Evolutionary conservation across 2,329 filamentous ascomycete species (phyloP).

Genomic region (Ophiostoma quercus): DNA sequence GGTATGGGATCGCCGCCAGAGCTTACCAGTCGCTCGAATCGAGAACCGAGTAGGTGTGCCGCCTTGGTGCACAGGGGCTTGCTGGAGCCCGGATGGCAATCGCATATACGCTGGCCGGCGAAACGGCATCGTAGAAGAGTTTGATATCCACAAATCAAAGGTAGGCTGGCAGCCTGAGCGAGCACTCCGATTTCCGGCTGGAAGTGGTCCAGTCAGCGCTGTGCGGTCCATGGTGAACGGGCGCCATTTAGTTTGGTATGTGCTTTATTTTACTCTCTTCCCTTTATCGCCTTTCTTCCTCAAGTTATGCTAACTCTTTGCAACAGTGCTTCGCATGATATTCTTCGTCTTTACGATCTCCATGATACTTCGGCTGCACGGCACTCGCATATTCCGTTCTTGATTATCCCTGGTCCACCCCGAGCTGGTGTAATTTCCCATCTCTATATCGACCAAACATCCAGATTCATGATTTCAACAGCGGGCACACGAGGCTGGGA

Average conservation of each 20-base stretch:
- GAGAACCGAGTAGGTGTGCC: conserved; percentile 68
- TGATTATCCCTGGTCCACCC: conserved; percentile 86
- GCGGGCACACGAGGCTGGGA: conserved; percentile 95
- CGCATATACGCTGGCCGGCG: conserved; percentile 87
- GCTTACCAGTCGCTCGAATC: conserved; percentile 73
- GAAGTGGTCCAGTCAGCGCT: conserved; percentile 83
- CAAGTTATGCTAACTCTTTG: neutral
- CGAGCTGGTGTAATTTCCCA: conserved; percentile 81
- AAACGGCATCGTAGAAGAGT: conserved; percentile 93
- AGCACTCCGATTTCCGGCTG: conserved; percentile 79
- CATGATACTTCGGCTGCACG: conserved; percentile 59
- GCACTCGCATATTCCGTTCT: conserved; percentile 80
- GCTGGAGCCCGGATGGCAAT: conserved; percentile 94
- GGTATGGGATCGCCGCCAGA: conserved; percentile 85
- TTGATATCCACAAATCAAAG: conserved; percentile 69
- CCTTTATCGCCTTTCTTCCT: neutral
- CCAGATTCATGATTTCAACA: conserved; percentile 84
- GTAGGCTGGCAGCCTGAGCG: conserved; percentile 67
- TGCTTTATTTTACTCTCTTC: neutral
- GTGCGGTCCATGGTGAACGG: conserved; percentile 89
- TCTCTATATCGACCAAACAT: conserved; percentile 81
- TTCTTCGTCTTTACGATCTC: conserved; percentile 86
- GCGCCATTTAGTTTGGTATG: conserved; percentile 72
- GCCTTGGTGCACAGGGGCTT: conserved; percentile 96
- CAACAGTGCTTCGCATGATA: conserved; percentile 81